Evolutionary conservation across 345 rosid species (phyloP).

Genomic region (Brassica cretica): DNA sequence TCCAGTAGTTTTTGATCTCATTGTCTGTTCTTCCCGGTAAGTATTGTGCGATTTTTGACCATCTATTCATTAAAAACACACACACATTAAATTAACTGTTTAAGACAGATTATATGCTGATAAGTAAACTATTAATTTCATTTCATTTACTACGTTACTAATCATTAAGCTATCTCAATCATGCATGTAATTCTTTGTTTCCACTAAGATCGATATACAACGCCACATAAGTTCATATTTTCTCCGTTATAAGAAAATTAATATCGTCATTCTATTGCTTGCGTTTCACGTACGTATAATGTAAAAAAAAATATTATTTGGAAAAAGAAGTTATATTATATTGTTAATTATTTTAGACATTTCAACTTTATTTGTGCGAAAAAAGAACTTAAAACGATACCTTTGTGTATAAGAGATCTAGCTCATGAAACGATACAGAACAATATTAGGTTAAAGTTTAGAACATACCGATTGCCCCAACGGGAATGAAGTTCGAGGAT

Average conservation of each 20-base stretch:
- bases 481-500: constrained; percentile 93
- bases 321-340: neutral
- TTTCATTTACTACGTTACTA: neutral
- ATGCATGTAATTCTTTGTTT: neutral
- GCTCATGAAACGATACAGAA: neutral
- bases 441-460: neutral
- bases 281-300: neutral
- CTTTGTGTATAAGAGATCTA: neutral
- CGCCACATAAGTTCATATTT: neutral
- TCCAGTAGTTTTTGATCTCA: constrained; percentile 96
- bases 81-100: constrained; percentile 1
- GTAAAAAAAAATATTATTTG: neutral
- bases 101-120: neutral
- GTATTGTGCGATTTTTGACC: constrained; percentile 94
- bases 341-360: neutral
- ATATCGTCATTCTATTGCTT: neutral
- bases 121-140: neutral
- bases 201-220: neutral
- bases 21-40: constrained; percentile 95
- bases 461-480: constrained; percentile 85
- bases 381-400: neutral
- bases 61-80: constrained; percentile 41
- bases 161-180: neutral
- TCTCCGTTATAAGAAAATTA: neutral
- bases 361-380: neutral